Percentiles rank a stretch among this genome's conserved stretches.
These are phyloP conservation scores for Trichoderma polysporum DNA, from an alignment of 2,329 filamentous ascomycete genomes.

Conservation along the genomic window DNA sequence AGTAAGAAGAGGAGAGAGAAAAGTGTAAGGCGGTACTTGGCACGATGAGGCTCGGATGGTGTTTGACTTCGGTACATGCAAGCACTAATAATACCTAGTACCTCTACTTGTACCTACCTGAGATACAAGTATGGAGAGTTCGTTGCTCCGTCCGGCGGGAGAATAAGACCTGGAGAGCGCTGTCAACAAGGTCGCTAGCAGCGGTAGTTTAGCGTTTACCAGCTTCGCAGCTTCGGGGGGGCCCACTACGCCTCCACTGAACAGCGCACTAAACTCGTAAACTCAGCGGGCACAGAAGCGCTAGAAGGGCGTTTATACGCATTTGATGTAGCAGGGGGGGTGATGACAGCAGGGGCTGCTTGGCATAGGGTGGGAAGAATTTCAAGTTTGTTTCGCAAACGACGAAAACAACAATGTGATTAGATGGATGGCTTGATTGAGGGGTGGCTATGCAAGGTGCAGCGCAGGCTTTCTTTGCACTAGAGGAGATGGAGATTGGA, in stretches of 20 bases:
- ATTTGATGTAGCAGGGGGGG: background rate
- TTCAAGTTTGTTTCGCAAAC: background rate
- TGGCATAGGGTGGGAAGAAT: background rate
- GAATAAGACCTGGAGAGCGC: background rate
- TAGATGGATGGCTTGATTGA: background rate
- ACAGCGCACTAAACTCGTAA: conserved; percentile 3
- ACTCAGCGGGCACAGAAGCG: background rate
- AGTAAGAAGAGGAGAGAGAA: background rate
- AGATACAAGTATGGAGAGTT: too few relatives aligned
- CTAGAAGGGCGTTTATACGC: background rate
- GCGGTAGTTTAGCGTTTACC: background rate
- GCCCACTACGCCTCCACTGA: background rate
- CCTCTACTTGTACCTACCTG: too few relatives aligned
- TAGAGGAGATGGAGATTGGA: background rate
- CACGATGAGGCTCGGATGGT: background rate
- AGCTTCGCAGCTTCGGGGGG: background rate
- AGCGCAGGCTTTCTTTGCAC: background rate
- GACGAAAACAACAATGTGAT: background rate
- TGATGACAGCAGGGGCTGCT: conserved; percentile 3
- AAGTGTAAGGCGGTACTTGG: background rate
- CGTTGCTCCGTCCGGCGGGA: too few relatives aligned
- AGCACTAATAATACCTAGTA: too few relatives aligned
- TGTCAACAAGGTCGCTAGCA: background rate
- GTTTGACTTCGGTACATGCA: background rate
- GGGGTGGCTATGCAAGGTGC: background rate